Conservation (phyloP, 768 basidiomycete species). For the Suillus clintonianus region DNA sequence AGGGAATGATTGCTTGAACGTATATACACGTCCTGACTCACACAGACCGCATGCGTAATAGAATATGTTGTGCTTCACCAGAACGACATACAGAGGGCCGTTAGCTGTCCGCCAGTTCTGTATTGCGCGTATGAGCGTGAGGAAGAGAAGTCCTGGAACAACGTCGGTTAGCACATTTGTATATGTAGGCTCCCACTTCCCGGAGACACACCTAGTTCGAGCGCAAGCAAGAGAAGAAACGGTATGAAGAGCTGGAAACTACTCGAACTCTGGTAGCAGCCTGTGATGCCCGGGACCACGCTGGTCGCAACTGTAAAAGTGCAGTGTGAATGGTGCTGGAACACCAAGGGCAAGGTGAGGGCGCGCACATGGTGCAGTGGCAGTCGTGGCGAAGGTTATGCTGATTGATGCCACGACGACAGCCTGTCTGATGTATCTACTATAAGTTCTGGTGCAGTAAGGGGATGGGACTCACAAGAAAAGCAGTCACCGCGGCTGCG, state of each 20-base stretch:
- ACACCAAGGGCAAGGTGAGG: too few species aligned
- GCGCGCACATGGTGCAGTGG: neutral
- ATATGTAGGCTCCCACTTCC: neutral
- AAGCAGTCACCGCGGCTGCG: too few species aligned
- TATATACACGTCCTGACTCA: neutral
- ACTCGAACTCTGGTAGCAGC: neutral
- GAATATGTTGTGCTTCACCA: neutral
- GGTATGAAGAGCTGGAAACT: neutral
- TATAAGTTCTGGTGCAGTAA: neutral
- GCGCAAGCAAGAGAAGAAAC: neutral
- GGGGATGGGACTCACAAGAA: neutral
- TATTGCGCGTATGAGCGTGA: neutral
- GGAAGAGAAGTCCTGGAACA: neutral
- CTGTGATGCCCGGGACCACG: neutral
- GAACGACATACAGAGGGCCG: neutral
- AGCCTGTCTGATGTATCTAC: neutral
- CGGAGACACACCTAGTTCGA: neutral
- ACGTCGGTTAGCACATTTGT: neutral
- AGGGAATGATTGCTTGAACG: neutral
- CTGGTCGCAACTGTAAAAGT: neutral
- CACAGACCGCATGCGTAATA: neutral
- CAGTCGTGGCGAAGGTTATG: too few species aligned
- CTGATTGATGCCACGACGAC: neutral
- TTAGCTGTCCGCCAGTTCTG: neutral
- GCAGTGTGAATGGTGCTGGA: neutral